Percentiles rank a stretch among this genome's conserved stretches.
phyloP scores from a whole-genome alignment of 495 filamentous ascomycete species.

The Trichoderma gamsii region DNA sequence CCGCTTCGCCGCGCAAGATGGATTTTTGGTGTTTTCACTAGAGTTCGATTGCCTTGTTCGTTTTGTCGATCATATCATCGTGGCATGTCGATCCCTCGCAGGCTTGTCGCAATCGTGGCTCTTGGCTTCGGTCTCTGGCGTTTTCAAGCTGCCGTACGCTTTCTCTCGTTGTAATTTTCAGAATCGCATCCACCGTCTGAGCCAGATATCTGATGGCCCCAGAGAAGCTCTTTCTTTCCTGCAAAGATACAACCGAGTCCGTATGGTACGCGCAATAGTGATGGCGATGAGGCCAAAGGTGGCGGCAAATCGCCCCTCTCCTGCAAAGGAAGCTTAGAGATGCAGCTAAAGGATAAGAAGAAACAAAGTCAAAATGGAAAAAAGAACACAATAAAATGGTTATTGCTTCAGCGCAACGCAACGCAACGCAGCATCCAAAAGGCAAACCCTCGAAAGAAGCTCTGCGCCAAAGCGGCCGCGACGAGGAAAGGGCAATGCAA shows the following conservation, averaged over 20 bases:
- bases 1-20: not conserved
- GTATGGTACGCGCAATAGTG: not conserved
- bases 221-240: not conserved
- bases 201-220: not conserved
- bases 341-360: not conserved
- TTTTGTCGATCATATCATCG: conserved; percentile 12
- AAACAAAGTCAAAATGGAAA: not conserved
- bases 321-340: not conserved
- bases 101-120: not conserved
- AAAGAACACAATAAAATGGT: not conserved
- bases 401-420: not conserved
- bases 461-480: not conserved
- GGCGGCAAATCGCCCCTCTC: too few relatives aligned
- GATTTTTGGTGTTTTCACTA: not conserved
- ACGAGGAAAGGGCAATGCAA: not conserved
- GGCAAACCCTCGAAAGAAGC: not conserved
- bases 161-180: not conserved
- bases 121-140: not conserved
- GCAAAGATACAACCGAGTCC: not conserved
- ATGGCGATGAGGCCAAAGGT: not conserved
- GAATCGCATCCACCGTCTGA: not conserved
- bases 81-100: conserved; percentile 6
- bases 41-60: not conserved
- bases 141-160: not conserved
- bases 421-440: not conserved